phyloP scores from a whole-genome alignment of 805 yeast species.

The Citeromyces matritensis region DNA sequence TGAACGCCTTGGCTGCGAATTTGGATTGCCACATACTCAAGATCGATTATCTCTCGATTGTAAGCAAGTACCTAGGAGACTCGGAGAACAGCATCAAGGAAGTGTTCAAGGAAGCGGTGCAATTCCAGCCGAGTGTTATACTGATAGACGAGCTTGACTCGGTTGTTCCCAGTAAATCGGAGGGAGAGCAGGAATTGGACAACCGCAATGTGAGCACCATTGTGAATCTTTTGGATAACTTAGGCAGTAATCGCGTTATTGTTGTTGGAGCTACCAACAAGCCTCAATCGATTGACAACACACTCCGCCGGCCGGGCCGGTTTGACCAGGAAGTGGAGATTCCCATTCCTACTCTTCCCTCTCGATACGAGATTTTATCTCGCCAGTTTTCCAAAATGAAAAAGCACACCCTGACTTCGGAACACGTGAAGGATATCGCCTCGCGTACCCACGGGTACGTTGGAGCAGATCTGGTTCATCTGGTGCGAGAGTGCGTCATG shows the following conservation, averaged over 20 bases:
- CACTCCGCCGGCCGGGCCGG: conserved; percentile 81
- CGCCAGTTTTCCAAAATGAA: conserved; percentile 46
- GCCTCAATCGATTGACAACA: conserved; percentile 83
- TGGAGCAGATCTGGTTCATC: conserved; percentile 87
- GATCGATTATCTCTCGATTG: conserved; percentile 83
- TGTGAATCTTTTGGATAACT: conserved; percentile 67
- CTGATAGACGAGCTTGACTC: conserved; percentile 93
- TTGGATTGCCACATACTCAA: conserved; percentile 68
- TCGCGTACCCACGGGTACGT: conserved; percentile 90
- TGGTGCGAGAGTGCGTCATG: conserved; percentile 82
- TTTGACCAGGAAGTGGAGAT: conserved; percentile 88
- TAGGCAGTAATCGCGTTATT: conserved; percentile 52
- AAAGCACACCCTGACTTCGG: conserved; percentile 31
- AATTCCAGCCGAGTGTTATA: conserved; percentile 76
- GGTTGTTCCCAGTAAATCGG: conserved; percentile 68
- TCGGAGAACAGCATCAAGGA: conserved; percentile 79
- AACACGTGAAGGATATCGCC: conserved; percentile 50
- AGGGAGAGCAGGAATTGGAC: conserved; percentile 84
- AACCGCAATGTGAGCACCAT: conserved; percentile 82
- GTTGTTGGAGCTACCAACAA: conserved; percentile 87
- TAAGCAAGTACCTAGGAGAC: conserved; percentile 87
- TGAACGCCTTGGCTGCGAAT: conserved; percentile 70
- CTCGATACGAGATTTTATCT: conserved; percentile 57
- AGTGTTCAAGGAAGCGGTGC: conserved; percentile 70
- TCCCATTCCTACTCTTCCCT: conserved; percentile 83